These are phyloP conservation scores for Paramecium tetraurelia DNA, from an alignment of 73 alveolate genomes.

Conservation along the genomic window DNA sequence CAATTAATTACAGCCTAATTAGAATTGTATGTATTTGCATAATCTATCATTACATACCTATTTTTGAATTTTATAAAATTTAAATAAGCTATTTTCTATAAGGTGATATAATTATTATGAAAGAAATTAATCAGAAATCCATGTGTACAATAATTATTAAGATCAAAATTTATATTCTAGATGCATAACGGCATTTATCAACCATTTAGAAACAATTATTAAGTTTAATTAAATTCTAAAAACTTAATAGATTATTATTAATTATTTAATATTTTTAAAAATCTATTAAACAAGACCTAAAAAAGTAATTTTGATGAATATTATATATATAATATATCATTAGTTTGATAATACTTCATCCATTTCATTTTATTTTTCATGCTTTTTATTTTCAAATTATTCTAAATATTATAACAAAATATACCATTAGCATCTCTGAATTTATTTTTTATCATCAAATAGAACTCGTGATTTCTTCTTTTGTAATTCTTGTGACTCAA, in stretches of 20 bases:
- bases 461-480: constrained; percentile 13
- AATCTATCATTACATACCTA: no score
- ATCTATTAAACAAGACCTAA: neutral
- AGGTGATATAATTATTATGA: no score
- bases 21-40: no score
- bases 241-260: neutral
- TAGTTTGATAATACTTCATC: neutral
- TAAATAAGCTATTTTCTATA: no score
- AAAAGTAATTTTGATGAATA: neutral
- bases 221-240: no score
- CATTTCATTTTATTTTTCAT: neutral
- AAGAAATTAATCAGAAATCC: no score
- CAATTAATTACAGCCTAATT: no score
- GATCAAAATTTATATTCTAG: no score
- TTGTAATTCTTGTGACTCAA: constrained; percentile 13
- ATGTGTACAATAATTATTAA: no score
- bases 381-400: neutral
- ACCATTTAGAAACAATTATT: no score
- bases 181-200: no score
- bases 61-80: no score
- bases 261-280: neutral
- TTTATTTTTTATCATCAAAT: neutral
- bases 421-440: neutral
- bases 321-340: neutral
- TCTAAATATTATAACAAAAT: neutral